These are phyloP conservation scores for Fusarium phyllophilum DNA, from an alignment of 2,329 filamentous ascomycete genomes.

Conservation along the genomic window DNA sequence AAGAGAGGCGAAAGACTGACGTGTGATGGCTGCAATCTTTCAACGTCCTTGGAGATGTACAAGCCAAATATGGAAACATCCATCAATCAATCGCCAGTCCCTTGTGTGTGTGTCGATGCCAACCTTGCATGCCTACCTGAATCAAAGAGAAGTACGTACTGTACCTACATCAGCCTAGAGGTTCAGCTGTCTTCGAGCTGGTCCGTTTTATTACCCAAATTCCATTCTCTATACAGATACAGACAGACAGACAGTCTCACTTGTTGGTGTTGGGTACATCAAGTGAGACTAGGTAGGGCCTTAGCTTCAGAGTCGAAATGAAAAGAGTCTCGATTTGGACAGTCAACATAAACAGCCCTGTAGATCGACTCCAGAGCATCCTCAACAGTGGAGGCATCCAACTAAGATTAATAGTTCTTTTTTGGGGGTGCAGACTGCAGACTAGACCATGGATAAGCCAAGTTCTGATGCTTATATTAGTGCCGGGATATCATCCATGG, in stretches of 20 bases:
- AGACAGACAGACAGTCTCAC: conserved; percentile 3
- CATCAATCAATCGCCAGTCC: neutral
- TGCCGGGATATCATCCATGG: conserved; percentile 4
- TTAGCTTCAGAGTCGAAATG: conserved; percentile 21
- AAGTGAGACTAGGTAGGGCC: conserved; percentile 1
- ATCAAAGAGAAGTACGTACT: conserved; percentile 1
- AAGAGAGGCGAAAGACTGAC: conserved; percentile 27
- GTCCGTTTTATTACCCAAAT: neutral
- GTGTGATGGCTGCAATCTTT: conserved; percentile 26
- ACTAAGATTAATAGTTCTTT: conserved; percentile 6
- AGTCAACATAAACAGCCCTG: conserved; percentile 13
- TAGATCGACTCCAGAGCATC: neutral
- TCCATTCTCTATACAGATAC: neutral
- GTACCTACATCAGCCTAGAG: neutral
- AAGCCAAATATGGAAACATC: conserved; percentile 35
- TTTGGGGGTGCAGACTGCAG: neutral
- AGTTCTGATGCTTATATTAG: conserved; percentile 6
- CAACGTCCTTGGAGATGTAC: conserved; percentile 10
- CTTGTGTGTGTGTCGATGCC: conserved; percentile 18
- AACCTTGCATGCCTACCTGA: conserved; percentile 8
- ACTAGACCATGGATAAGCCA: neutral
- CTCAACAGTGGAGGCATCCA: conserved; percentile 3
- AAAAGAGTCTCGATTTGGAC: conserved; percentile 15
- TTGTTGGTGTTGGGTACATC: conserved; percentile 5
- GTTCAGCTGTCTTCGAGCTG: neutral